These are phyloP conservation scores for Circinella minor DNA, from an alignment of 371 early-diverging fungal species.

Conservation along the genomic window DNA sequence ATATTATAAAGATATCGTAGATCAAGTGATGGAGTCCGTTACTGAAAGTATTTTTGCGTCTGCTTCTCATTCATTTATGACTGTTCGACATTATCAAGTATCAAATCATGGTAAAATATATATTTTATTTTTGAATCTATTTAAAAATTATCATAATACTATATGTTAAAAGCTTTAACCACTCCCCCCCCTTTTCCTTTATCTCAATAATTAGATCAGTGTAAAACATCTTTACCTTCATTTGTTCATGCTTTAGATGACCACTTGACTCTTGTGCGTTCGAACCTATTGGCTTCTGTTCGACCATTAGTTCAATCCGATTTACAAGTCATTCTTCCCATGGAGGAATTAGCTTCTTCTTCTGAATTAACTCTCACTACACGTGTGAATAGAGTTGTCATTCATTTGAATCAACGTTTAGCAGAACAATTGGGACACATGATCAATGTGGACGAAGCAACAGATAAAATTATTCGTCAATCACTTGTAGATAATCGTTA, in stretches of 20 bases:
- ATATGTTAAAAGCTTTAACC: no score
- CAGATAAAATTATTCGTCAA: conserved; percentile 33
- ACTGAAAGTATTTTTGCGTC: conserved; percentile 31
- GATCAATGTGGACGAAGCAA: conserved; percentile 33
- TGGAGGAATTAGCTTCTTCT: not conserved
- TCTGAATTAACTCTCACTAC: not conserved
- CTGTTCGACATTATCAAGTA: conserved; percentile 16
- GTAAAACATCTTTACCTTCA: conserved; percentile 12
- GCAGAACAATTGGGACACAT: conserved; percentile 38
- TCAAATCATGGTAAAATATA: conserved; percentile 17
- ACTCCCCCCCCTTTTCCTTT: no score
- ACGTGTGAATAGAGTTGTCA: conserved; percentile 8
- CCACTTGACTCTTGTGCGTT: conserved; percentile 39
- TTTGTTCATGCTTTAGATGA: conserved; percentile 23
- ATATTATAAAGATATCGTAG: conserved; percentile 48
- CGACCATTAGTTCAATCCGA: conserved; percentile 26
- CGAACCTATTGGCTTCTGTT: conserved; percentile 34
- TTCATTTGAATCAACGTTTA: conserved; percentile 31
- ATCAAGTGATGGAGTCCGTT: conserved; percentile 43
- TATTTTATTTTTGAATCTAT: not conserved
- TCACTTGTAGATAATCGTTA: conserved; percentile 4
- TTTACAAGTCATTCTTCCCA: conserved; percentile 22
- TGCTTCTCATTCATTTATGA: conserved; percentile 30
- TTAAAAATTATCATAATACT: no score
- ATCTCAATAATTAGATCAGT: not conserved